These are phyloP conservation scores for Eucalyptus sp. DNA, from an alignment of 345 rosid genomes.

Conservation along the genomic window DNA sequence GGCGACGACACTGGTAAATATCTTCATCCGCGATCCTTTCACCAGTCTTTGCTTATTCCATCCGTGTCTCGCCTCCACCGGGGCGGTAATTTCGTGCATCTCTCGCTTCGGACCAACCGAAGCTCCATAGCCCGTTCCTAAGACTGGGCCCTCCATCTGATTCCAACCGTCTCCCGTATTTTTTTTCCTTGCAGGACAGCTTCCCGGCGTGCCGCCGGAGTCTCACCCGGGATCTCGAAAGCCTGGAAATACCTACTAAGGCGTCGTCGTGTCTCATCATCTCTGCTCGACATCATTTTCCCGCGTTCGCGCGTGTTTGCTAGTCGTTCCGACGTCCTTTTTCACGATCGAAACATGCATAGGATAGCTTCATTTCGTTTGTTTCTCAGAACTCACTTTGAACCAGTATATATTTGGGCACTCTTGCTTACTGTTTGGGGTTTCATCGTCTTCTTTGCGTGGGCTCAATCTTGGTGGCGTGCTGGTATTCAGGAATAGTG, in stretches of 20 bases:
- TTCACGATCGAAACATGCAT: neutral
- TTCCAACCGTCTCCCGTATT: neutral
- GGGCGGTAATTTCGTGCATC: neutral
- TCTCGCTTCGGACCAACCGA: neutral
- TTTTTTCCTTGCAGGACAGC: neutral
- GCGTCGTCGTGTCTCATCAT: neutral
- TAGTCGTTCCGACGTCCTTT: neutral
- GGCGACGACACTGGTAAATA: neutral
- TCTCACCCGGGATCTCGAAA: neutral
- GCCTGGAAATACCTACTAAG: neutral
- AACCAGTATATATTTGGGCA: neutral
- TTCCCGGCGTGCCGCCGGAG: neutral
- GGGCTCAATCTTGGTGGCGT: neutral
- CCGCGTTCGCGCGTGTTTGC: neutral
- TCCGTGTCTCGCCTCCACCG: neutral
- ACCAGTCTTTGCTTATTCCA: neutral
- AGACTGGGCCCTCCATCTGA: neutral
- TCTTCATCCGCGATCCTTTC: neutral
- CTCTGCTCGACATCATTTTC: neutral
- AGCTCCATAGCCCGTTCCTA: neutral
- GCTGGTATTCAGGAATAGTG: neutral
- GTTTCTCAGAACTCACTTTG: neutral
- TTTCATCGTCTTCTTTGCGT: neutral
- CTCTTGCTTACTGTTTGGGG: neutral
- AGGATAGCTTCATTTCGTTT: neutral